phyloP scores from a whole-genome alignment of 2,329 filamentous ascomycete genomes.

The Botrytis pseudocinerea region DNA sequence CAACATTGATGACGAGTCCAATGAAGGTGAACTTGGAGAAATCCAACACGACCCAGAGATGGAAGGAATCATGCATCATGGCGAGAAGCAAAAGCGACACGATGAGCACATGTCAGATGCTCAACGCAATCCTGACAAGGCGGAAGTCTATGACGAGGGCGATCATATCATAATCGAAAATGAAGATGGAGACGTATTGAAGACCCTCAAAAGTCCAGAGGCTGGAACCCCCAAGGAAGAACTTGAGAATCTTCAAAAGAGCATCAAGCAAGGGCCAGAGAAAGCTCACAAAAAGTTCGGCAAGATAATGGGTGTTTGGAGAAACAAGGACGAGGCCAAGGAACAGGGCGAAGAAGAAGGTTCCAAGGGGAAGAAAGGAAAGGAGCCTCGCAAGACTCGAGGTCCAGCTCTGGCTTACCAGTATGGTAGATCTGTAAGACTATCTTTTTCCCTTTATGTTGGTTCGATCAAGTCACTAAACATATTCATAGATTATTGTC shows the following conservation, averaged over 20 bases:
- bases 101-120: conserved; percentile 37
- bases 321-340: conserved; percentile 43
- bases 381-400: conserved; percentile 52
- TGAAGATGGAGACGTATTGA: conserved; percentile 80
- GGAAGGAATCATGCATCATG: conserved; percentile 39
- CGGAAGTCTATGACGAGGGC: conserved; percentile 81
- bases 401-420: conserved; percentile 82
- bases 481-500: conserved; percentile 66
- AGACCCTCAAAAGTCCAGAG: conserved; percentile 51
- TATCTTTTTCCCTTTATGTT: background rate
- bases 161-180: conserved; percentile 79
- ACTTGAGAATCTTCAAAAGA: conserved; percentile 44
- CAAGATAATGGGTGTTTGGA: conserved; percentile 40
- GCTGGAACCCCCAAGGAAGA: conserved; percentile 39
- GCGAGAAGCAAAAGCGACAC: conserved; percentile 42
- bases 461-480: conserved; percentile 26
- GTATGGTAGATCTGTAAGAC: conserved; percentile 72
- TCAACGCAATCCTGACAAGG: conserved; percentile 38
- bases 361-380: conserved; percentile 39
- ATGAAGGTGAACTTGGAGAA: conserved; percentile 39
- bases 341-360: conserved; percentile 38
- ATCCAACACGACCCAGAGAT: conserved; percentile 42
- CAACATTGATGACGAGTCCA: conserved; percentile 40
- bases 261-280: conserved; percentile 40
- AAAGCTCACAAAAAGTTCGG: conserved; percentile 33